Conservation (phyloP, 768 basidiomycete species). For the Leccinum boreale region DNA sequence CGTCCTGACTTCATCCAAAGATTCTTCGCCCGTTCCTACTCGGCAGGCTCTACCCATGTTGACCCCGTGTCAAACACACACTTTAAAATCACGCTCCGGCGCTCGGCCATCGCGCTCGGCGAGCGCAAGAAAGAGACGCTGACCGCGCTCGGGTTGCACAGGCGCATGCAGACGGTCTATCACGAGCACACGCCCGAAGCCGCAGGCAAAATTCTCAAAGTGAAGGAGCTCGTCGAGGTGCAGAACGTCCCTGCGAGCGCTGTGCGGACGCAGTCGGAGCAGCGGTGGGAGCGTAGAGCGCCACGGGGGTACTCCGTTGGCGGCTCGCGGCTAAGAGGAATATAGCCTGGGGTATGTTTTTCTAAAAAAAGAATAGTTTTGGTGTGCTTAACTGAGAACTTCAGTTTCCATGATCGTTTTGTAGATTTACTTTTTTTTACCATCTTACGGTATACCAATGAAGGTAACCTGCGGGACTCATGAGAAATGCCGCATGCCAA, state of each 20-base stretch:
- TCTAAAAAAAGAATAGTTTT: too few species aligned
- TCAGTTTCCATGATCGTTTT: neutral
- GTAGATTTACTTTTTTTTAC: neutral
- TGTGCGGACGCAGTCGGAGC: constrained; percentile 69
- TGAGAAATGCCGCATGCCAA: neutral
- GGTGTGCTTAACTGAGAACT: neutral
- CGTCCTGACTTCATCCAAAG: constrained; percentile 9
- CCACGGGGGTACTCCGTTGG: constrained; percentile 64
- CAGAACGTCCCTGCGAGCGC: constrained; percentile 70
- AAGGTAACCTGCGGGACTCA: neutral
- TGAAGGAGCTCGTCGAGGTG: constrained; percentile 90
- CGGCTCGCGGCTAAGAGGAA: constrained; percentile 30
- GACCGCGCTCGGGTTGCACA: constrained; percentile 77
- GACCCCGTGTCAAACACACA: constrained; percentile 51
- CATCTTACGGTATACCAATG: neutral
- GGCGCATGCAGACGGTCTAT: constrained; percentile 67
- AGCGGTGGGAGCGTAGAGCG: constrained; percentile 63
- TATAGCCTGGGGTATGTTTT: constrained; percentile 9
- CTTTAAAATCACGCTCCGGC: constrained; percentile 84
- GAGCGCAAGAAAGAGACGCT: constrained; percentile 69
- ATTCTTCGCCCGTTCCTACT: constrained; percentile 8
- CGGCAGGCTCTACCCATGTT: neutral
- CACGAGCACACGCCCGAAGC: constrained; percentile 67
- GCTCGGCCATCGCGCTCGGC: constrained; percentile 83
- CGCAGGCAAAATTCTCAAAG: constrained; percentile 81